Conservation (phyloP, 768 basidiomycete genomes). For the Strobilomyces dryophilus region DNA sequence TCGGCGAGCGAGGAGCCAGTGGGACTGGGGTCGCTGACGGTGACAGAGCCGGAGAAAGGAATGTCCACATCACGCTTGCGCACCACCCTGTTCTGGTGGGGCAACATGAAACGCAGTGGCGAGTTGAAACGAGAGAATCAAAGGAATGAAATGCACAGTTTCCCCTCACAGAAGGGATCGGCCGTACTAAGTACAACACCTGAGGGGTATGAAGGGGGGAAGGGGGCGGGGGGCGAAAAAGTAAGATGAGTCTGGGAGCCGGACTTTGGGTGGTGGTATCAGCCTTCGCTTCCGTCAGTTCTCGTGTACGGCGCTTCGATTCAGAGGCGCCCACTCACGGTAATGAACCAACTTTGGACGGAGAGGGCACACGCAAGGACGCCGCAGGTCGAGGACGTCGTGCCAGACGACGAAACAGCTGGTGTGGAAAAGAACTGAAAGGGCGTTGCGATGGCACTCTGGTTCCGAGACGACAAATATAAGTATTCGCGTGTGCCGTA, state of each 20-base stretch:
- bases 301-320: not conserved
- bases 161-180: conserved; percentile 25
- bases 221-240: not conserved
- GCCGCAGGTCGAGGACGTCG: conserved; percentile 9
- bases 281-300: conserved; percentile 20
- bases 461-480: not conserved
- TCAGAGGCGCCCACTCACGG: conserved; percentile 10
- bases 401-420: not conserved
- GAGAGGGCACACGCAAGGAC: conserved; percentile 1
- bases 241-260: conserved; percentile 2
- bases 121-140: conserved; percentile 1
- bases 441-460: conserved; percentile 14
- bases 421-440: not conserved
- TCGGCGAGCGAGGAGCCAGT: conserved; percentile 24
- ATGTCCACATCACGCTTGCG: conserved; percentile 15
- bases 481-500: no score
- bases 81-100: not conserved
- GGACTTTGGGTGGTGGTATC: conserved; percentile 5
- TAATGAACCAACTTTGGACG: not conserved
- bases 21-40: conserved; percentile 22
- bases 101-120: conserved; percentile 14
- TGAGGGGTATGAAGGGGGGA: not conserved
- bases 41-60: conserved; percentile 22
- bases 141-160: not conserved
- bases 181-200: not conserved